Percentiles rank a stretch among this genome's conserved stretches.
Evolutionary conservation across 257 asterid genomes (phyloP).

Genomic region (Fraxinus pennsylvanica): DNA sequence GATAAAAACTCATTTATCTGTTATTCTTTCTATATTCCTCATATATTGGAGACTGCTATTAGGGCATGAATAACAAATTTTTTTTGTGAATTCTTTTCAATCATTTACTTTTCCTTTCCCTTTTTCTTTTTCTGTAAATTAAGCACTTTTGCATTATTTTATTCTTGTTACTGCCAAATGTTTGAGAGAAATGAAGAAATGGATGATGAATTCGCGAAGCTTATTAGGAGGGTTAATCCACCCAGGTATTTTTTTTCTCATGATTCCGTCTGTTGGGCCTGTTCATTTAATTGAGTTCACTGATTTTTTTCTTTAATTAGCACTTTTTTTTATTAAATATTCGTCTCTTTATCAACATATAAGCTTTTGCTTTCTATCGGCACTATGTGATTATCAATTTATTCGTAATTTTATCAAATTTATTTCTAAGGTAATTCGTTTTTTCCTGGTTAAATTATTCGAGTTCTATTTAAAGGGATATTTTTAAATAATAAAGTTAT

Average conservation of each 20-base stretch:
- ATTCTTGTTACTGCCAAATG: conserved; percentile 20
- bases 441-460: background rate
- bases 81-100: background rate
- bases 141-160: background rate
- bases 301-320: background rate
- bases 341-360: background rate
- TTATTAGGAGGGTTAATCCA: conserved; percentile 70
- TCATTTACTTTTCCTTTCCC: background rate
- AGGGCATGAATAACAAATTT: conserved; percentile 21
- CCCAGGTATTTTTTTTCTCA: conserved; percentile 44
- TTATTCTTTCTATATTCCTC: too few species aligned
- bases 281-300: background rate
- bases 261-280: background rate
- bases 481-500: background rate
- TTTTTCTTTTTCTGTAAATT: background rate
- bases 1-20: too few species aligned
- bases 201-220: conserved; percentile 81
- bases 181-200: conserved; percentile 35
- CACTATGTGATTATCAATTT: background rate
- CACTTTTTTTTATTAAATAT: background rate
- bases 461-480: background rate
- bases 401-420: background rate
- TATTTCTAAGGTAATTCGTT: background rate
- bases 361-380: background rate
- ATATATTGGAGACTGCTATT: conserved; percentile 8